Evolutionary conservation across 257 asterid species (phyloP).

Genomic region (Ilex asprella): DNA sequence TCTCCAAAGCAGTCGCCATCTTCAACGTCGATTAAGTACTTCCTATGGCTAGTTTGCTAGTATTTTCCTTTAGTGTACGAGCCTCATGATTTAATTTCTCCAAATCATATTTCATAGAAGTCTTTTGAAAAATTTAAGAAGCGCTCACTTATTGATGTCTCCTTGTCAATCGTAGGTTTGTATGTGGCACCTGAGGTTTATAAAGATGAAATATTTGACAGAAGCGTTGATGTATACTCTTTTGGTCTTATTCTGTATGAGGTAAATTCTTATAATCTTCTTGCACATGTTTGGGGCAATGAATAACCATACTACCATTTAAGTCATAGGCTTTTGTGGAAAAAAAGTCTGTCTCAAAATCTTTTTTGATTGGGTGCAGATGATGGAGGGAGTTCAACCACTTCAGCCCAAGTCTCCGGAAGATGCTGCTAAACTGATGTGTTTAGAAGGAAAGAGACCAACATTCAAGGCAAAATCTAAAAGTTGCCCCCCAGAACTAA

Average conservation of each 20-base stretch:
- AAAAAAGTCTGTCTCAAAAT: neutral
- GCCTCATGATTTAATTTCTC: too few relatives aligned
- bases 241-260: conserved; percentile 80
- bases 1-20: too few relatives aligned
- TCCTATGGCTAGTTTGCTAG: too few relatives aligned
- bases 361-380: conserved; percentile 33
- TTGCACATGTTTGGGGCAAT: too few relatives aligned
- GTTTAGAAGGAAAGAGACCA: conserved; percentile 76
- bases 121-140: too few relatives aligned
- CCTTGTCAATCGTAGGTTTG: conserved; percentile 36
- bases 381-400: conserved; percentile 82
- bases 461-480: conserved; percentile 72
- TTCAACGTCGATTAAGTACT: too few relatives aligned
- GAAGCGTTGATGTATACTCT: conserved; percentile 81
- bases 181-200: conserved; percentile 85
- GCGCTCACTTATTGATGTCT: too few relatives aligned
- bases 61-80: too few relatives aligned
- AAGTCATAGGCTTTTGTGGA: neutral
- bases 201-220: conserved; percentile 61
- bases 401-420: conserved; percentile 73
- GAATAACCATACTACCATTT: neutral
- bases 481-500: conserved; percentile 60
- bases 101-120: too few relatives aligned
- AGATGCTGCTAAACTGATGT: conserved; percentile 54
- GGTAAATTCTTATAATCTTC: conserved; percentile 25